These are phyloP conservation scores for Venturia aucupariae DNA, from an alignment of 2,329 filamentous ascomycete species.

Conservation along the genomic window DNA sequence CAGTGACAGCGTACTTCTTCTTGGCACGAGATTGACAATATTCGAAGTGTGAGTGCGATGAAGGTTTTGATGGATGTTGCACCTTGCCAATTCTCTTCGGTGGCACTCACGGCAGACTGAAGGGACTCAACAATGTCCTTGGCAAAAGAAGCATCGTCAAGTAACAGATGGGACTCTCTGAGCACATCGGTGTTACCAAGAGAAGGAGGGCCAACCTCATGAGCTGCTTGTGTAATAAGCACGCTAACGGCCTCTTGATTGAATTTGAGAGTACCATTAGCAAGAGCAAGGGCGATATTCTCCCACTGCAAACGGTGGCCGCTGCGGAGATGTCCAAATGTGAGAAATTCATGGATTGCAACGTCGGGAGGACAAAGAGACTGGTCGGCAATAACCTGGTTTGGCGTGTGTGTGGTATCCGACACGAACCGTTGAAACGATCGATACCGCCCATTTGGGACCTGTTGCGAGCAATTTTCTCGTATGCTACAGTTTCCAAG, in stretches of 20 bases:
- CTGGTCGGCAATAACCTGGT: constrained; percentile 32
- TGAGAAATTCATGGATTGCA: constrained; percentile 44
- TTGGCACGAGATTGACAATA: not conserved
- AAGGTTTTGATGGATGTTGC: not conserved
- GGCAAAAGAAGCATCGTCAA: not conserved
- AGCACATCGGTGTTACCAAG: not conserved
- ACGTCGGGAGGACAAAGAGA: constrained; percentile 38
- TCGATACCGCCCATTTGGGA: not conserved
- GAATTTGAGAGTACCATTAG: constrained; percentile 50
- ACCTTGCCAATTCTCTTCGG: not conserved
- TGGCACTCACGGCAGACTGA: not conserved
- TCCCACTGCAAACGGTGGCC: constrained; percentile 41
- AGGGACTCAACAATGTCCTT: not conserved
- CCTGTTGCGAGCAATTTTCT: not conserved
- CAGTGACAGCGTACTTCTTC: not conserved
- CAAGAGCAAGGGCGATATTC: constrained; percentile 41
- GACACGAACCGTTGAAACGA: not conserved
- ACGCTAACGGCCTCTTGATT: constrained; percentile 42
- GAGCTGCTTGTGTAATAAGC: constrained; percentile 43
- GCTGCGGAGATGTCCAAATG: constrained; percentile 40
- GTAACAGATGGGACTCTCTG: not conserved
- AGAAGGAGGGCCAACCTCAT: constrained; percentile 41
- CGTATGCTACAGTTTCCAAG: not conserved
- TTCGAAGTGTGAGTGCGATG: not conserved
- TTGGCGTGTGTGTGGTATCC: not conserved